These are phyloP conservation scores for Ascocoryne sarcoides DNA, from an alignment of 2,329 filamentous ascomycete species.

Conservation along the genomic window DNA sequence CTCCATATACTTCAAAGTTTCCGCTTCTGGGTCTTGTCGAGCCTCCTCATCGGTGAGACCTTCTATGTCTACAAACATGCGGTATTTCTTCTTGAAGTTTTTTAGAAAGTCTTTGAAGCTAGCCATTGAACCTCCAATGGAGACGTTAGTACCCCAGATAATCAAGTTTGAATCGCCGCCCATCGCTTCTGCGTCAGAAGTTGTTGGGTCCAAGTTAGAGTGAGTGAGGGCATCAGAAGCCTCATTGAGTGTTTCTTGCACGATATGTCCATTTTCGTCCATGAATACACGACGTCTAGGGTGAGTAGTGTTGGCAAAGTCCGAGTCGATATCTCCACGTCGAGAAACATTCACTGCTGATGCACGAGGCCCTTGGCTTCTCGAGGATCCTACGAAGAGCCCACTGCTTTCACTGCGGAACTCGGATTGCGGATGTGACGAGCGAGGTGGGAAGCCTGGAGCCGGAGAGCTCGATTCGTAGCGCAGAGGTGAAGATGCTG, in stretches of 20 bases:
- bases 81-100: conserved; percentile 90
- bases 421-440: conserved; percentile 53
- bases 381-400: conserved; percentile 66
- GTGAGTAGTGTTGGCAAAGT: conserved; percentile 50
- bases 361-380: conserved; percentile 37
- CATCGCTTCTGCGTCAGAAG: conserved; percentile 82
- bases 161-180: conserved; percentile 74
- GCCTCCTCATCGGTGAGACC: conserved; percentile 73
- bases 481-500: conserved; percentile 86
- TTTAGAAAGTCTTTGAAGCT: conserved; percentile 86
- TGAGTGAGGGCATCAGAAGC: conserved; percentile 54
- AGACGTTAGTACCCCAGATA: conserved; percentile 97
- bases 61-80: conserved; percentile 82
- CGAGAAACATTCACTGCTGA: conserved; percentile 48
- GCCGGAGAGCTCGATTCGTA: conserved; percentile 80
- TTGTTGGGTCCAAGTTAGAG: conserved; percentile 63
- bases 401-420: conserved; percentile 76
- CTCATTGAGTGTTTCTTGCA: conserved; percentile 42
- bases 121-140: conserved; percentile 78
- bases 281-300: conserved; percentile 46
- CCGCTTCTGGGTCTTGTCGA: conserved; percentile 58
- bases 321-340: conserved; percentile 81
- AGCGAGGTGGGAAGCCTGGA: conserved; percentile 48
- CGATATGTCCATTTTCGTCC: conserved; percentile 47
- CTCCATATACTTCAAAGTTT: conserved; percentile 74